A percentile compares a stretch with the other conserved stretches of the same genome.
These are phyloP conservation scores for Hygrocybe punicea DNA, from an alignment of 768 basidiomycete species.

Conservation along the genomic window DNA sequence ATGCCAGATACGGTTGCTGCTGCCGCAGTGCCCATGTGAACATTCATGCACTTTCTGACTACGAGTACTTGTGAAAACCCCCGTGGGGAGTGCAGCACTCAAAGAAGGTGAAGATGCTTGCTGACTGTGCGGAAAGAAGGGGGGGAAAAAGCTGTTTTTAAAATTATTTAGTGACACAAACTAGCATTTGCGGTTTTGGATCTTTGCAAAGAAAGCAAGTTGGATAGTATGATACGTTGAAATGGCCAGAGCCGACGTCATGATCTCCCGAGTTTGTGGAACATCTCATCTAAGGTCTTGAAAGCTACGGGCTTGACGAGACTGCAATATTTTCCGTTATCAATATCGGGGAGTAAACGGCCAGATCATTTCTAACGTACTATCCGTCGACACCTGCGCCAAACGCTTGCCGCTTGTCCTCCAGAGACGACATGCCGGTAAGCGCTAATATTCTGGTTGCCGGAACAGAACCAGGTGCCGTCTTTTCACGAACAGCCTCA, in stretches of 20 bases:
- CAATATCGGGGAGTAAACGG: neutral
- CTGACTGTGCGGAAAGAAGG: too few relatives aligned
- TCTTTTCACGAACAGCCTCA: conserved; percentile 45
- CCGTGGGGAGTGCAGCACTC: too few relatives aligned
- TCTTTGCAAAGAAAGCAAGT: neutral
- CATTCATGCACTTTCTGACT: too few relatives aligned
- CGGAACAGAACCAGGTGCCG: conserved; percentile 22
- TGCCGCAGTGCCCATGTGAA: neutral
- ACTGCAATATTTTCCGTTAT: conserved; percentile 38
- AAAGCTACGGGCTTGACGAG: conserved; percentile 96
- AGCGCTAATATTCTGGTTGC: conserved; percentile 73
- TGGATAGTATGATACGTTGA: neutral
- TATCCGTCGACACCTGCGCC: conserved; percentile 94
- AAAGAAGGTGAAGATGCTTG: too few relatives aligned
- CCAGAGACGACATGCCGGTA: conserved; percentile 90
- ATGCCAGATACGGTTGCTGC: neutral
- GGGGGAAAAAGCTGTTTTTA: too few relatives aligned
- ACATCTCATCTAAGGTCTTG: conserved; percentile 83
- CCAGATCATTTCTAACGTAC: conserved; percentile 47
- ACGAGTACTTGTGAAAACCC: too few relatives aligned
- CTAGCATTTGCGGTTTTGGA: too few relatives aligned
- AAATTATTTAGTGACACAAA: too few relatives aligned
- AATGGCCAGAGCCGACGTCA: conserved; percentile 18
- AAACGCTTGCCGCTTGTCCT: conserved; percentile 89
- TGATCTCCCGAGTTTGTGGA: conserved; percentile 61